Evolutionary conservation across 805 yeast genomes (phyloP).

Genomic region (Dipodascus geniculatus): DNA sequence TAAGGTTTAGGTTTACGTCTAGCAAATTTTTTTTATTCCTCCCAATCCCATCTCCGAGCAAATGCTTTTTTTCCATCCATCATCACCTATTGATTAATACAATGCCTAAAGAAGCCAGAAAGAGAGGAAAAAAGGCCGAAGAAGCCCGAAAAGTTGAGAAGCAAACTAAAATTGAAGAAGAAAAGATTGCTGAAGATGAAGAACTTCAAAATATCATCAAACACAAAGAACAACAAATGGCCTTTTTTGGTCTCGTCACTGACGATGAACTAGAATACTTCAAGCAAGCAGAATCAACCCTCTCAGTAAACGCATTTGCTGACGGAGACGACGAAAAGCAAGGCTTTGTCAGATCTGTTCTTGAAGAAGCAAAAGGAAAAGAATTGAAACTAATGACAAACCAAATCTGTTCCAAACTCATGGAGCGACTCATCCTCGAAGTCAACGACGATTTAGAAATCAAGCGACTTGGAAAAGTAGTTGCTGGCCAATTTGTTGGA

Average conservation of each 20-base stretch:
- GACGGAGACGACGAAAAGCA: conserved; percentile 50
- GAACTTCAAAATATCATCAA: neutral
- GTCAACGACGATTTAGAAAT: conserved; percentile 53
- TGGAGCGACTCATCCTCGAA: conserved; percentile 71
- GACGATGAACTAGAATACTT: conserved; percentile 79
- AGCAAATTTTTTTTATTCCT: neutral
- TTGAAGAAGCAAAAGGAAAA: conserved; percentile 79
- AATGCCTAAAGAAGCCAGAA: neutral
- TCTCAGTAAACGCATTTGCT: conserved; percentile 70
- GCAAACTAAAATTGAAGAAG: neutral
- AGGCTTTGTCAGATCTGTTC: conserved; percentile 63
- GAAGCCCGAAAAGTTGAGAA: neutral
- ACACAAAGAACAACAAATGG: conserved; percentile 14
- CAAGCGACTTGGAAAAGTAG: conserved; percentile 50
- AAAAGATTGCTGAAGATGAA: neutral
- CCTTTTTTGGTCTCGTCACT: conserved; percentile 83
- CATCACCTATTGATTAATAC: neutral
- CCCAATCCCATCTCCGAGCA: neutral
- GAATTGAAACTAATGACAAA: conserved; percentile 88
- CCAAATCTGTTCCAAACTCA: conserved; percentile 85
- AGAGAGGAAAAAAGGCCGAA: neutral
- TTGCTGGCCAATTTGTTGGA: conserved; percentile 63
- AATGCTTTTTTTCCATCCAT: neutral
- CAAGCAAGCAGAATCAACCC: conserved; percentile 80
- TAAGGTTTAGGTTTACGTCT: neutral